These are phyloP conservation scores for Huntiella savannae DNA, from an alignment of 2,329 filamentous ascomycete genomes.

Conservation along the genomic window DNA sequence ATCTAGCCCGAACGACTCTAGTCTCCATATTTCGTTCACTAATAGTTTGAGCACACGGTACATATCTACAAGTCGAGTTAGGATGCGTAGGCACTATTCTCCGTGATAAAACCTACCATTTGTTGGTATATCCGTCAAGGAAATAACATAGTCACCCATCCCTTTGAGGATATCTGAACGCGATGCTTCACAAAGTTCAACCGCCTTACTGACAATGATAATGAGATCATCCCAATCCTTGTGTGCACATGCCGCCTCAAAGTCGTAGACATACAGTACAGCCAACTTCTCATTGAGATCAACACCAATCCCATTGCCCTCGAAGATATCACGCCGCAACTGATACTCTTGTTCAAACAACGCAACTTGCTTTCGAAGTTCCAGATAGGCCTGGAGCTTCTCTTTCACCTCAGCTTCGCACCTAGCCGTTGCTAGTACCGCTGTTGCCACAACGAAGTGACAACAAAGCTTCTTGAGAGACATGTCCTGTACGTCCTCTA, in stretches of 20 bases:
- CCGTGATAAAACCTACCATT: conserved; percentile 24
- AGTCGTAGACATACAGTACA: conserved; percentile 54
- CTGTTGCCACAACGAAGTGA: conserved; percentile 43
- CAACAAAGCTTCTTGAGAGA: conserved; percentile 46
- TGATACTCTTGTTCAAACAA: conserved; percentile 29
- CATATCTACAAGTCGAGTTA: conserved; percentile 21
- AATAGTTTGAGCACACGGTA: conserved; percentile 42
- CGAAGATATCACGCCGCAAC: conserved; percentile 8
- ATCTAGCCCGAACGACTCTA: conserved; percentile 33
- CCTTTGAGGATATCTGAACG: conserved; percentile 34
- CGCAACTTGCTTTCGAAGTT: conserved; percentile 39
- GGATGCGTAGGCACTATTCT: not conserved
- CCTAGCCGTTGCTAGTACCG: conserved; percentile 32
- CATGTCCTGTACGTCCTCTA: conserved; percentile 27
- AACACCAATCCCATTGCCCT: conserved; percentile 7
- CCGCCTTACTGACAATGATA: conserved; percentile 35
- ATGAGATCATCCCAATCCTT: conserved; percentile 48
- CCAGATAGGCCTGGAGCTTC: conserved; percentile 41
- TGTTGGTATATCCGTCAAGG: conserved; percentile 27
- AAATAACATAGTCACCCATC: conserved; percentile 47
- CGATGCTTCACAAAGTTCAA: conserved; percentile 18
- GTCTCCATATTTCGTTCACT: conserved; percentile 45
- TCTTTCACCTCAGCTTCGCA: conserved; percentile 27
- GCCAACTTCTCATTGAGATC: conserved; percentile 45
- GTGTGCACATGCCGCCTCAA: conserved; percentile 53